phyloP scores from a whole-genome alignment of 2,329 filamentous ascomycete species.

The Laburnicola sp. region DNA sequence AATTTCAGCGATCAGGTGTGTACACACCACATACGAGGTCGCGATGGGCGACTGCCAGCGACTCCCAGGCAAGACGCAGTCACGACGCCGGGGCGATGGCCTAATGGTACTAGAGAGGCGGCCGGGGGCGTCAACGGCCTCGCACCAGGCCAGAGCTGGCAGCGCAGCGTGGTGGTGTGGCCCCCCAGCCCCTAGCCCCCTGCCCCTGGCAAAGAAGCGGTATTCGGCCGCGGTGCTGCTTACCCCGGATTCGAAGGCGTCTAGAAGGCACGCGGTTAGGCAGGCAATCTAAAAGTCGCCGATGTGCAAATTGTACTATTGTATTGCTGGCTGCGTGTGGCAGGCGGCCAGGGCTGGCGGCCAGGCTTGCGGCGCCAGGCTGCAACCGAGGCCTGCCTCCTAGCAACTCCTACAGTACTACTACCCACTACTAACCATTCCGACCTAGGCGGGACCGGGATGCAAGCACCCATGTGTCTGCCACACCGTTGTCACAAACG shows the following conservation, averaged over 20 bases:
- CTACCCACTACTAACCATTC: too few relatives aligned
- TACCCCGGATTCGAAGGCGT: constrained; percentile 41
- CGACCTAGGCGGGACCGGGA: too few relatives aligned
- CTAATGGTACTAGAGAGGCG: too few relatives aligned
- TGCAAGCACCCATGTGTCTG: not conserved
- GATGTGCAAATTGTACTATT: constrained; percentile 22
- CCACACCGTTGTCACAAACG: not conserved
- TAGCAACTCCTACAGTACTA: too few relatives aligned
- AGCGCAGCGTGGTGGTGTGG: not conserved
- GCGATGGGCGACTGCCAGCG: too few relatives aligned
- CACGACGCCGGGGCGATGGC: too few relatives aligned
- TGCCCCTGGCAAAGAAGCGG: not conserved
- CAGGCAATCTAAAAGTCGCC: constrained; percentile 22
- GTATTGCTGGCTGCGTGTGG: not conserved
- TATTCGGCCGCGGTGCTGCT: constrained; percentile 30
- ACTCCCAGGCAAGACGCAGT: too few relatives aligned
- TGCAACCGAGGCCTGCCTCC: constrained; percentile 2
- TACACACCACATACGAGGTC: too few relatives aligned
- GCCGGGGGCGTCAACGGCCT: too few relatives aligned
- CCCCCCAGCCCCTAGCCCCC: constrained; percentile 7
- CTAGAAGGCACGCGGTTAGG: constrained; percentile 26
- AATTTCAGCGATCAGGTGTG: too few relatives aligned
- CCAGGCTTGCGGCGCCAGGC: constrained; percentile 7
- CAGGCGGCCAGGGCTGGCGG: not conserved
- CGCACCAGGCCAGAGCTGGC: not conserved